Conservation (phyloP, 1,284 basidiomycete species). For the Trametes hirsuta region DNA sequence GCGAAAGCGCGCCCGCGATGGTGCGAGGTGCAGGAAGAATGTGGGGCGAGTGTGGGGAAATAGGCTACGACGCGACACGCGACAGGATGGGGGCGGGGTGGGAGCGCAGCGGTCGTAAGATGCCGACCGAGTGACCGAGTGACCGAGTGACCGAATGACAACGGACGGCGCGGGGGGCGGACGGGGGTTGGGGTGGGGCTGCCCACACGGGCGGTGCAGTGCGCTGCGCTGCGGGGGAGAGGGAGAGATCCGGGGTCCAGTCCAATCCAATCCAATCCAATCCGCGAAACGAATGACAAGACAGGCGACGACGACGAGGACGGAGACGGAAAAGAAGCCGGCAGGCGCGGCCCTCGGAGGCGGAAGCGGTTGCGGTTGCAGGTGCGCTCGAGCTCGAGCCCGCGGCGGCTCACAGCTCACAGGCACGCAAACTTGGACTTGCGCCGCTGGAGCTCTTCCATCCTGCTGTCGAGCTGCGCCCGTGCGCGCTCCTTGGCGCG, state of each 20-base stretch:
- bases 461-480: constrained; percentile 80
- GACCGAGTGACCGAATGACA: not conserved
- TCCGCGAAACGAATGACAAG: not conserved
- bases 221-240: too few species aligned
- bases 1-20: not conserved
- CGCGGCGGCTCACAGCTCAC: constrained; percentile 14
- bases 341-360: not conserved
- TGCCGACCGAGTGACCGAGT: not conserved
- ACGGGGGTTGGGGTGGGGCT: not conserved
- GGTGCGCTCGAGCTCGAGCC: not conserved
- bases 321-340: not conserved
- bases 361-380: too few species aligned
- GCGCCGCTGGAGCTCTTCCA: constrained; percentile 80
- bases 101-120: constrained; percentile 1
- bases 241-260: too few species aligned
- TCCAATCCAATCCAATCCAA: not conserved
- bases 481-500: constrained; percentile 81
- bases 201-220: too few species aligned
- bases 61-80: not conserved
- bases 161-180: not conserved
- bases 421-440: constrained; percentile 88
- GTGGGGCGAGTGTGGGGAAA: constrained; percentile 2
- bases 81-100: not conserved
- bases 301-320: not conserved
- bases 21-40: constrained; percentile 11